These are phyloP conservation scores for Heterobasidion occidentale DNA, from an alignment of 1,284 basidiomycete genomes.

Conservation along the genomic window DNA sequence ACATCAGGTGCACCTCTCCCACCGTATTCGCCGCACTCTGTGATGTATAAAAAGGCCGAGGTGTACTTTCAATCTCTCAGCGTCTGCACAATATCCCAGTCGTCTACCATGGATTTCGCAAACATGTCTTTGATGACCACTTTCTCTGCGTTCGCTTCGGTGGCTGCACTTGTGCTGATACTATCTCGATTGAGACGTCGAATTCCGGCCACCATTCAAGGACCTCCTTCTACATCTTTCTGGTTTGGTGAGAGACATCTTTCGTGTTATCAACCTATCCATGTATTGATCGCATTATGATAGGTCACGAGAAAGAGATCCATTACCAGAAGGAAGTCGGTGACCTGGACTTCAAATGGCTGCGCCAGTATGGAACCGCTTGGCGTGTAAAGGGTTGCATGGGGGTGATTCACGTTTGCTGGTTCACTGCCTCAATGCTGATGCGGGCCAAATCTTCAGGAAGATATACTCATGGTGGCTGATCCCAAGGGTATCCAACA, in stretches of 20 bases:
- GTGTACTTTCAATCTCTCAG: no score
- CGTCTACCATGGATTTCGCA: no score
- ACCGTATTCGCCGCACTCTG: no score
- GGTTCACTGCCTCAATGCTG: background rate
- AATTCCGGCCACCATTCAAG: background rate
- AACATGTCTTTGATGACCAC: no score
- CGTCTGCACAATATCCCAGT: no score
- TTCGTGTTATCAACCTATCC: background rate
- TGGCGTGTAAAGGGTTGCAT: constrained; percentile 13
- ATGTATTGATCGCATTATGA: background rate
- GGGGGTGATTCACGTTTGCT: constrained; percentile 7
- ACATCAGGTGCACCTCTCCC: no score
- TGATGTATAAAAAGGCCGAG: no score
- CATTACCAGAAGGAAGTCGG: constrained; percentile 14
- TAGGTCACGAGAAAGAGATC: constrained; percentile 13
- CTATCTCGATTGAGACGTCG: background rate
- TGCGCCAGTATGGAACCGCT: constrained; percentile 12
- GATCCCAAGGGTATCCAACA: constrained; percentile 21
- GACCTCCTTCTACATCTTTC: background rate
- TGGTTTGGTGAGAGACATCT: background rate
- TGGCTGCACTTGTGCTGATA: background rate
- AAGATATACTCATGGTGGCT: constrained; percentile 10
- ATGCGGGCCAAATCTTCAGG: constrained; percentile 1
- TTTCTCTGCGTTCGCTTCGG: background rate
- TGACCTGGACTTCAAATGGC: constrained; percentile 13